Percentiles rank a stretch among this genome's conserved stretches.
phyloP scores from a whole-genome alignment of 441 rosid species.

The Manihot esculenta region DNA sequence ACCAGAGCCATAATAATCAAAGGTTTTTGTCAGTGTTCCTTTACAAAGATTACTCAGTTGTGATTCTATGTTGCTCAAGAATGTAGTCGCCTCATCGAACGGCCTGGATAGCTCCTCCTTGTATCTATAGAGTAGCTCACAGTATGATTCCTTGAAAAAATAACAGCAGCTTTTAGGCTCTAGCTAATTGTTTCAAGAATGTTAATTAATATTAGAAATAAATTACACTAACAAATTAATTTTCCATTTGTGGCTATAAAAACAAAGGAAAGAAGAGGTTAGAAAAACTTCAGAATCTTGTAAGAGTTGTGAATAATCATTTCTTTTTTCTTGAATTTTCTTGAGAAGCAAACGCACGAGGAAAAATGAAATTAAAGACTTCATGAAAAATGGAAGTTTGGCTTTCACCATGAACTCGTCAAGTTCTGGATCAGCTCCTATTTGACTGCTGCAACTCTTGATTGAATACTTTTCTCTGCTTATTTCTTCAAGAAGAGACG shows the following conservation, averaged over 20 bases:
- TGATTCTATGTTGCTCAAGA: conserved; percentile 57
- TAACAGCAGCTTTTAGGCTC: not conserved
- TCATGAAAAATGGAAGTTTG: not conserved
- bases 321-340: conserved; percentile 6
- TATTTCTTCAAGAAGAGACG: conserved; percentile 47
- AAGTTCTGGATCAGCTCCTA: conserved; percentile 64
- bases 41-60: conserved; percentile 53
- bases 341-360: conserved; percentile 13
- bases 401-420: conserved; percentile 63
- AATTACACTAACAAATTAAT: not conserved
- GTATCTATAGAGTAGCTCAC: conserved; percentile 49
- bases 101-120: conserved; percentile 65
- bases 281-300: not conserved
- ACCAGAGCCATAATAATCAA: conserved; percentile 37
- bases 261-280: not conserved
- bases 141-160: conserved; percentile 49
- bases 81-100: conserved; percentile 53
- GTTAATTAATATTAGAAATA: not conserved
- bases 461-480: conserved; percentile 33
- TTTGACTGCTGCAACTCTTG: conserved; percentile 23
- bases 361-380: not conserved
- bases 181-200: not conserved
- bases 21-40: conserved; percentile 35
- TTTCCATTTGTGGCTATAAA: not conserved
- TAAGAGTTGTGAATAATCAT: not conserved